Evolutionary conservation across 164 flowering plant genomes (phyloP), one percentile per base, ranked within the genome.

Genomic region (Magnolia changhungtana): DNA sequence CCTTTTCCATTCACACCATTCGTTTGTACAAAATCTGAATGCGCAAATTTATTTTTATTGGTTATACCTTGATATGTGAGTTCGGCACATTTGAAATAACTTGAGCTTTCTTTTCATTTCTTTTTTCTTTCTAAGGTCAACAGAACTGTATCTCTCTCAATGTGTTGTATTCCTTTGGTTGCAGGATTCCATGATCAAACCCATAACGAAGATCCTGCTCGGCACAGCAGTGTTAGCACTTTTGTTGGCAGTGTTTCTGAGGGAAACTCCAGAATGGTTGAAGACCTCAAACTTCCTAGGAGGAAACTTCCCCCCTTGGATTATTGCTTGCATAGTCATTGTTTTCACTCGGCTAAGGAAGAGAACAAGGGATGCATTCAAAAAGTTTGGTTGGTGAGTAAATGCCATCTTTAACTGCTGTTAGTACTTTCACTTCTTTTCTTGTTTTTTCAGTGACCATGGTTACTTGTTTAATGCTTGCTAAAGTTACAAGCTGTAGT

Each of bases 321-420:
- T 92, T 78, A 86, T 96, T 68, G 98, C 98, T 72, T 92, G 91
- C 67, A 82, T 84, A 14, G 90, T 96, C 50, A 90, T 96, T 63
- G 93, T 92, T 50, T 96, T 96, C 81, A 92, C 90, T 45, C 96
- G 99, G 58, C 65, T 89, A 87, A 89, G 97, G 87, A 96, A 92
- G 88, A 87, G 97, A 88, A 96, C 98, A 3, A 86, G 74, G 80
- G 85, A 85, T 82, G 64, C 90, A 11, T 67, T 91, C 61, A 82
- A 80, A 71, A 91, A 82, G 74, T 83, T 51, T 72, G 88, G 93
- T 20, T 87, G 88, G 90, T 90, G 84, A 76, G 1, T 68, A 18
- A 18, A 68, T 64, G 61, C 16, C 18, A 55, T 55, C 18, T 16
- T 16, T 37, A 37, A 37, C 45, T 37, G 45, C 45, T 37, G 45